Evolutionary conservation across 441 rosid genomes (phyloP), one percentile per base, ranked within the genome.

Genomic region (Croton setiger): DNA sequence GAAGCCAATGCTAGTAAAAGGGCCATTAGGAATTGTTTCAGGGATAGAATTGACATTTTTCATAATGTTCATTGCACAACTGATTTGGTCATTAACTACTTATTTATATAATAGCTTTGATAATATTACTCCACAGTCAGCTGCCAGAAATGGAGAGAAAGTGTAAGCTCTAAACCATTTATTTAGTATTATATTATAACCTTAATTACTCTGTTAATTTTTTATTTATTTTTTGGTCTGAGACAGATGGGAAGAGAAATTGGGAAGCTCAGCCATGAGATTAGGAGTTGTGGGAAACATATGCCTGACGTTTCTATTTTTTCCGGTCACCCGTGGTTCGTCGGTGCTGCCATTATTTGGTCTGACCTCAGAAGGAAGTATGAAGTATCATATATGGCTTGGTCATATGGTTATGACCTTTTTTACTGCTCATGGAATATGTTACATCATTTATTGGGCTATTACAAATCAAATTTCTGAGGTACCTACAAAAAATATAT

Each of bases 381-480:
- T 87, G 53, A 84, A 83, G 74, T 81, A 89, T 49, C 95, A 85
- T 52, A 84, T 82, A 23, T 87, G 95, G 88, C 27, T 87, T 1
- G 90, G 88, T 7, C 88, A 84, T 31, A 7, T 71, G 13, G 71
- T 80, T 7, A 77, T 79, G 83, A 65, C 58, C 18, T 66, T 85
- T 52, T 80, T 85, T 64, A 75, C 86, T 1, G 79, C 80, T 48
- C 90, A 87, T 74, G 81, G 87, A 11, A 13, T 89, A 23, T 64
- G 81, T 47, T 84, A 75, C 76, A 72, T 87, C 69, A 48, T 73
- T 45, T 77, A 72, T 39, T 85, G 91, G 88, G 66, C 70, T 51
- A 63, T 37, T 6, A 77, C 84, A 3, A 33, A 78, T 44, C 86
- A 86, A 31, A 65, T 76, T 21, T 64, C 82, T 3, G 41, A 56